phyloP scores from a whole-genome alignment of 495 filamentous ascomycete species.

The Podospora pseudopauciseta region DNA sequence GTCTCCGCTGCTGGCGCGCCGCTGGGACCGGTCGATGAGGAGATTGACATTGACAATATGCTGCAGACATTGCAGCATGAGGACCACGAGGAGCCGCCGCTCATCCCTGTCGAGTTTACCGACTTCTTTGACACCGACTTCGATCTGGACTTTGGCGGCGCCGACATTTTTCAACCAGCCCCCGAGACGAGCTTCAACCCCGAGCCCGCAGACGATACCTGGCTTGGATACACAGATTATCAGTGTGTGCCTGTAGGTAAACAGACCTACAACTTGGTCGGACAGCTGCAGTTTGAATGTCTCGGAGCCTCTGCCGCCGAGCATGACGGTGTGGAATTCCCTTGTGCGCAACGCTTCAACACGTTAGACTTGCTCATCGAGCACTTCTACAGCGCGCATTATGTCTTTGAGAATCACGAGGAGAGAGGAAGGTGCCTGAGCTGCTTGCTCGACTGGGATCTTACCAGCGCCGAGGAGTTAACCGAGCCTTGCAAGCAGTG shows the following conservation, averaged over 20 bases:
- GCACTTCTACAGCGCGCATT: not conserved
- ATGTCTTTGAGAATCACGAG: not conserved
- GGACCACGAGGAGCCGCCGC: not conserved
- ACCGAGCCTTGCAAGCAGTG: not conserved
- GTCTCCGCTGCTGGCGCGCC: not conserved
- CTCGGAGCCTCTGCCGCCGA: not conserved
- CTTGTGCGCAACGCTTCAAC: not conserved
- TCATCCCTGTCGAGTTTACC: not conserved
- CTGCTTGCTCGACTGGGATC: not conserved
- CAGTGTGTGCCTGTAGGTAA: not conserved
- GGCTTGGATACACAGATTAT: not conserved
- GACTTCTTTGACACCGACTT: not conserved
- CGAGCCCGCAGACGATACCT: not conserved
- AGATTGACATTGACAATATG: not conserved
- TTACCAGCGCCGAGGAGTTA: not conserved
- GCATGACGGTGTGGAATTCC: not conserved
- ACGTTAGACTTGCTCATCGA: not conserved
- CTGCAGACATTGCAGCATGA: not conserved
- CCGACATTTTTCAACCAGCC: not conserved
- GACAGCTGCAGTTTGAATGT: not conserved
- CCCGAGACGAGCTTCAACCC: not conserved
- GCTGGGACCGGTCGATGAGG: not conserved
- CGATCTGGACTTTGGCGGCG: not conserved
- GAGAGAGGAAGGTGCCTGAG: not conserved
- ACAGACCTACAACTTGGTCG: not conserved